Evolutionary conservation across 2,329 filamentous ascomycete species (phyloP).

Genomic region (Pseudocercospora crystallina): DNA sequence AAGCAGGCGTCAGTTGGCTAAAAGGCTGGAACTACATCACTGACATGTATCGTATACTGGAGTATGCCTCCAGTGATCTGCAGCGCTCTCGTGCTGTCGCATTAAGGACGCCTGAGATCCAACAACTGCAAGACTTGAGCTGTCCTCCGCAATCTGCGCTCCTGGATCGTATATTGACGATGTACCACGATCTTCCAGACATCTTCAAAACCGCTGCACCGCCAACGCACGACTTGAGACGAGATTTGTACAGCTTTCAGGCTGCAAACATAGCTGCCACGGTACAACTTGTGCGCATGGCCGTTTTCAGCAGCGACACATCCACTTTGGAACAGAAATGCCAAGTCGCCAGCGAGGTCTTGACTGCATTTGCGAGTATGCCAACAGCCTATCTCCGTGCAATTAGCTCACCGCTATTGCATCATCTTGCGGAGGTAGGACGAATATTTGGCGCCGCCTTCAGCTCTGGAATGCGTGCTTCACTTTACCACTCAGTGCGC

Average conservation of each 20-base stretch:
- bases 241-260: slow-evolving; percentile 39
- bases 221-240: slow-evolving; percentile 35
- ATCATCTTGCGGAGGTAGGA: slow-evolving; percentile 49
- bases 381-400: slow-evolving; percentile 46
- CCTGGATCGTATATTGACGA: slow-evolving; percentile 10
- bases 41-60: slow-evolving; percentile 55
- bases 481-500: slow-evolving; percentile 6
- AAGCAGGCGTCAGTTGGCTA: slow-evolving; percentile 48
- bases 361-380: slow-evolving; percentile 43
- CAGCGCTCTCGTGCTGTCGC: slow-evolving; percentile 1
- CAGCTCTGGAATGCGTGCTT: slow-evolving; percentile 6
- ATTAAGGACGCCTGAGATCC: slow-evolving; percentile 4
- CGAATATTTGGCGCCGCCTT: slow-evolving; percentile 38
- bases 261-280: slow-evolving; percentile 49
- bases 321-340: slow-evolving; percentile 44
- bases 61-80: slow-evolving; percentile 38
- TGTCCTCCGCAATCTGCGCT: slow-evolving; percentile 12
- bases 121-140: slow-evolving; percentile 6
- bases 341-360: slow-evolving; percentile 44
- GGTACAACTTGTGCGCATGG: slow-evolving; percentile 46
- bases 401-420: slow-evolving; percentile 48
- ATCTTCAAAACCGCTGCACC: slow-evolving; percentile 23
- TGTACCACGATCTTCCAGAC: slow-evolving; percentile 20
- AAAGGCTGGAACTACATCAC: slow-evolving; percentile 59
- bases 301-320: slow-evolving; percentile 44